Base-by-base conservation (phyloP, 805 yeast species). In the Barnettozyma californica region DNA sequence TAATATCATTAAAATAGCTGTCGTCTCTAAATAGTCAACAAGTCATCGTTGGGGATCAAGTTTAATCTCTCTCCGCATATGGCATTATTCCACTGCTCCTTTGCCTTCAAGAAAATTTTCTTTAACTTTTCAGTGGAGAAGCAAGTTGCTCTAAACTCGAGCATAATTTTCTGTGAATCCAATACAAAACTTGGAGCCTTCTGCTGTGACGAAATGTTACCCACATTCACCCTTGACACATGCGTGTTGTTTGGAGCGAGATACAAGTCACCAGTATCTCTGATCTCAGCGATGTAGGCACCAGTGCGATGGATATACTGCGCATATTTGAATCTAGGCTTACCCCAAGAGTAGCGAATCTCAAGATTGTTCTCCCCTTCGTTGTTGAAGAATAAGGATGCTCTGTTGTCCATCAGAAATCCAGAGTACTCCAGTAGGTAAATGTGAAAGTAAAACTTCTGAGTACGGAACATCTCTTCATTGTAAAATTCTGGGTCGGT, bases 231-330 rank as follows among this genome's bases (percentile, higher is more conserved):
- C 49, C 96, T 73, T 1, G 92, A 79, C 36, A 90, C 77, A 60
- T 88, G 92, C 25, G 87, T 77, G 60, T 90, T 87, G 60, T 91
- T 91, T 2, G 97, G 95, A 1, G 95, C 95, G 60, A 91, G 68
- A 57, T 86, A 83, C 53, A 89, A 75, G 46, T 80, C 84, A 20
- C 95, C 94, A 55, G 80, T 82, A 36, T 81, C 87, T 54, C 91
- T 72, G 29, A 92, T 72, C 65, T 92, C 97, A 1, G 94, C 95
- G 47, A 94, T 80, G 58, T 91, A 88, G 1, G 87, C 83, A 2
- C 99, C 99, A 0, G 95, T 81, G 50, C 74, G 76, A 64, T 94
- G 99, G 44, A 94, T 84, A 61, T 86, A 95, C 65, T 94, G 99
- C 1, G 88, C 89, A 64, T 79, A 86, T 59, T 83, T 80, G 69